Base-by-base conservation (phyloP, 2,329 filamentous ascomycete genomes). In the Pyricularia pennisetigena region DNA sequence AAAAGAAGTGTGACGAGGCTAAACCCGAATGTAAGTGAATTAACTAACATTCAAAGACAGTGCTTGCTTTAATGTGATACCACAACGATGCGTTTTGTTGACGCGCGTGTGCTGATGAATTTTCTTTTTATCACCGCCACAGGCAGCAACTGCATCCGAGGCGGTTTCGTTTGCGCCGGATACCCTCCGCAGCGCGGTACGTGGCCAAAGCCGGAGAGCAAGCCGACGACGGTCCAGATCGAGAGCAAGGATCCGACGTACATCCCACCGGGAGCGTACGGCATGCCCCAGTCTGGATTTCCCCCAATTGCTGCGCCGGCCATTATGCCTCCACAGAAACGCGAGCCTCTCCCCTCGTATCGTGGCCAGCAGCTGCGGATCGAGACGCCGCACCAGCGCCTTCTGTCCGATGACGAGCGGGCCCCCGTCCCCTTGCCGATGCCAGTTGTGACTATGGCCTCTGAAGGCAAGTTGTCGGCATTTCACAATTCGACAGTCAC, bases 1-100 rank as follows among this genome's bases (percentile, higher is more conserved):
- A 98, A 85, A 98, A 98, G 87, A 98, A 98, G 80, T 98, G 95
- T 76, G 94, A 98, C 76, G 95, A 98, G 81, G 86, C 86, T 68
- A 96, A 97, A 78, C 95, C 95, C 29, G 88, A 93, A 78, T 98
- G 95, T 96, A 83, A 83, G 91, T 83, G 16, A 61, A 26, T 23
- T 2, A 59, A 59, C n/a, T 14, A 4, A 26, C n/a, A n/a, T n/a
- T n/a, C n/a, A 9, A 59, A 26, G 28, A 64, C 26, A 12, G 24
- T 68, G 57, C 69, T 68, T 66, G 65, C 59, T 26, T 26, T 67
- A 32, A 64, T 70, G 67, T 59, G n/a, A 23, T 23, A n/a, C n/a
- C n/a, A 14, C 54, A 59, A 9, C n/a, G 24, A 59, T 26, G 9
- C n/a, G 2, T 28, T 28, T 24, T 61, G 4, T 6, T 26, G n/a